Evolutionary conservation across 2,329 filamentous ascomycete genomes (phyloP), one percentile per base, ranked within the genome.

Genomic region (Paraphaeosphaeria sporulosa): DNA sequence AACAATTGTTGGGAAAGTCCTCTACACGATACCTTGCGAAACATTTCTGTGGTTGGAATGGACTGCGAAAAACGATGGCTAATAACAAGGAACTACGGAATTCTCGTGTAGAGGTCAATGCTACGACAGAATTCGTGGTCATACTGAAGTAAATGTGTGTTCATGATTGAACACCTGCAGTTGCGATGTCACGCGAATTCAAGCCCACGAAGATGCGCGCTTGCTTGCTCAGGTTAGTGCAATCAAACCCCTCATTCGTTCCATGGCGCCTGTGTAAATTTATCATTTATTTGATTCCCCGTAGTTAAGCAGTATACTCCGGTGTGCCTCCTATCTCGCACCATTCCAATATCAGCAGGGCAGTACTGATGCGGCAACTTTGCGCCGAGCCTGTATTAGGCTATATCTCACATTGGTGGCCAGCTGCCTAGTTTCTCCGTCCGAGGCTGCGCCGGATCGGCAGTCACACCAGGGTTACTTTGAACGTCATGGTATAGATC

Each of bases 351-450:
- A 15, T n/a, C 30, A 51, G 32, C 30, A 51, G 21, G 21, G 48
- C 21, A 19, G 36, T 40, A 21, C 34, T 21, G 38, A 44, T 23
- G 51, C 51, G 38, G 38, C 19, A 30, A 32, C 51, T 30, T 44
- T 32, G 25, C 17, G 38, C 38, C 51, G 51, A 43, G 25, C 38
- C 23, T 44, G 51, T 43, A 53, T 53, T 32, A 43, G 51, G 51
- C 51, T 53, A 44, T 43, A 30, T 32, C 43, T 32, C 25, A 43
- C 21, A 44, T 44, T 53, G 51, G 51, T 53, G 38, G 49, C 49
- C 17, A 30, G 21, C 10, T 21, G 38, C 12, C 9, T 27, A 53
- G 38, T 53, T 53, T 44, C 38, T 53, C 51, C 51, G 51, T 43
- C 51, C 51, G 38, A 53, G 32, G 13, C 13, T 43, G 10, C 51